phyloP scores from a whole-genome alignment of 2,329 filamentous ascomycete species.

The Arachnomyces sp. region DNA sequence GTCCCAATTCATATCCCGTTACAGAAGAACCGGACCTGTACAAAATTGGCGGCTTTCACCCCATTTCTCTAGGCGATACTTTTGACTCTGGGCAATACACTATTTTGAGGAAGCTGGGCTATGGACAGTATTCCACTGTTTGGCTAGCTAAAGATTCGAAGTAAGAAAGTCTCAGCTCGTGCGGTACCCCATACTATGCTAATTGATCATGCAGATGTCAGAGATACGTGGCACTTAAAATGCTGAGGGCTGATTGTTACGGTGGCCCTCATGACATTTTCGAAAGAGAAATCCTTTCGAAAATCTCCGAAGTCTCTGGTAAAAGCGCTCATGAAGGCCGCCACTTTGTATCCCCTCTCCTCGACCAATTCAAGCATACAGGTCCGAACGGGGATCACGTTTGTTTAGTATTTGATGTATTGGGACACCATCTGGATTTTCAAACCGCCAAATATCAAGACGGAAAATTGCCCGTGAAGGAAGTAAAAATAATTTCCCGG shows the following conservation, averaged over 20 bases:
- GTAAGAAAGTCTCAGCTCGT: slow-evolving; percentile 14
- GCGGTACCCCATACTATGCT: slow-evolving; percentile 2
- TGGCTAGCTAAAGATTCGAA: slow-evolving; percentile 69
- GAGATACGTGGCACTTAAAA: slow-evolving; percentile 18
- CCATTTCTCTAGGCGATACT: slow-evolving; percentile 77
- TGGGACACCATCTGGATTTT: slow-evolving; percentile 18
- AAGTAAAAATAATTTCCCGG: slow-evolving; percentile 15
- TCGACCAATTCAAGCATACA: slow-evolving; percentile 20
- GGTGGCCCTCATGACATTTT: slow-evolving; percentile 17
- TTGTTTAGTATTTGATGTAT: slow-evolving; percentile 21
- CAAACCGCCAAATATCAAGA: slow-evolving; percentile 17
- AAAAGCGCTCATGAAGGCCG: slow-evolving; percentile 15
- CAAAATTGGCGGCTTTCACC: slow-evolving; percentile 90
- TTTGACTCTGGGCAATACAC: slow-evolving; percentile 92
- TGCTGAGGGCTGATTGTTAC: slow-evolving; percentile 21
- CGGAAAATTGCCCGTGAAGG: slow-evolving; percentile 15
- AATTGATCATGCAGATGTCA: slow-evolving; percentile 11
- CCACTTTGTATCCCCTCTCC: slow-evolving; percentile 12
- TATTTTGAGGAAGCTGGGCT: slow-evolving; percentile 83
- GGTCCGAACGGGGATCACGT: slow-evolving; percentile 23
- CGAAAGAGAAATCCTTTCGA: slow-evolving; percentile 17
- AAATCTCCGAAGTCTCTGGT: slow-evolving; percentile 11
- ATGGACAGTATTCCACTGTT: slow-evolving; percentile 92
- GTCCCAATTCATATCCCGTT: slow-evolving; percentile 3
- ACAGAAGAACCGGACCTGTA: slow-evolving; percentile 87